Evolutionary conservation across 1,139 yeast species (phyloP), one percentile per base, ranked within the genome.

Genomic region (Casaregolazyma suthepensis): DNA sequence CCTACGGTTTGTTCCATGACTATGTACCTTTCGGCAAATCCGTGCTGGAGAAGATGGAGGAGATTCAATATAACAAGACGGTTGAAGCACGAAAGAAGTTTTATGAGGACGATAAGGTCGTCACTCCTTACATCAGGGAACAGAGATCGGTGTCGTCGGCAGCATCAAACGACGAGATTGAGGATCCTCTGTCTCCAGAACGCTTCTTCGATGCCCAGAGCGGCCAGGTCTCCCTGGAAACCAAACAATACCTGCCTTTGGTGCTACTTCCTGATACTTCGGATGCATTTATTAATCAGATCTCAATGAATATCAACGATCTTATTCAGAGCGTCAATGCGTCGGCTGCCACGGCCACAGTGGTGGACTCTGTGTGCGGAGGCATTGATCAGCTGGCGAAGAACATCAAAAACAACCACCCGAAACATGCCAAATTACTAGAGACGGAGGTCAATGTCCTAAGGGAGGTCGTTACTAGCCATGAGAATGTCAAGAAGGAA

Each of bases 301-400:
- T 62, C 13, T 57, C 66, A 53, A 60, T 61, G 63, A 58, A 65
- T 5, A 55, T 66, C 38, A 66, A 66, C 52, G 68, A 61, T 47
- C 60, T 66, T 49, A 66, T 66, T 35, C 55, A 66, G 2, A 57
- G 63, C 17, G 60, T 60, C 49, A 66, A 66, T 52, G 64, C 67
- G 13, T 52, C 62, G 1, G 69, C 67, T 3, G 61, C 62, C 13
- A 56, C 64, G 5, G 61, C 58, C 19, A 59, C 58, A 5, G 57
- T 66, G 0, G 60, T 65, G 15, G 51, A 53, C 23, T 48, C 51
- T 5, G 67, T 63, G 12, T 52, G 61, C 15, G 43, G 44, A 20
- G 54, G 58, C 15, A 55, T 64, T 17, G 52, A 55, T 23, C 56
- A 53, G 13, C 56, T 64, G 44, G 62, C 65, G 7, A 52, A 56